Conservation (phyloP, 345 rosid species). For the Mercurialis annua region DNA sequence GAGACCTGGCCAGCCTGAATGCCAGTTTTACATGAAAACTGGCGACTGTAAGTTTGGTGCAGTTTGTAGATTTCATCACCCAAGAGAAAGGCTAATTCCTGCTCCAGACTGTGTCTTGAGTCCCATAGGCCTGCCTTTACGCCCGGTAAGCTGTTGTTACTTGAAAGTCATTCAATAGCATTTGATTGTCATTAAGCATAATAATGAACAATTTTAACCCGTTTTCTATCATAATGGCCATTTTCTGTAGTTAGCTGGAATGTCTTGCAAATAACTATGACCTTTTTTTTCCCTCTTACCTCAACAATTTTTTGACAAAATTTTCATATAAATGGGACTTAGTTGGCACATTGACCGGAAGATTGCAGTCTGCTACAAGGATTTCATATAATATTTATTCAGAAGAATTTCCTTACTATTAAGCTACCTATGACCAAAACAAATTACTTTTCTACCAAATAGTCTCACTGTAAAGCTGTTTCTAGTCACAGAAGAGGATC, state of each 20-base stretch:
- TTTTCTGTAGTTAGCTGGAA: neutral
- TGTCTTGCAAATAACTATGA: neutral
- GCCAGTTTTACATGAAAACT: conserved; percentile 97
- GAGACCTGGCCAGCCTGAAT: conserved; percentile 94
- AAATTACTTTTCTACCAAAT: neutral
- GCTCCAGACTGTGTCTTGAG: conserved; percentile 89
- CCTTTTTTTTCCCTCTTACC: neutral
- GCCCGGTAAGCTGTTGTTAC: conserved; percentile 55
- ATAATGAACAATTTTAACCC: neutral
- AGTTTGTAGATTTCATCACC: conserved; percentile 94
- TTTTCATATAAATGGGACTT: neutral
- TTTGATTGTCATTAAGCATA: neutral
- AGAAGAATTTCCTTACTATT: neutral
- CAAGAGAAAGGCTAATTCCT: conserved; percentile 88
- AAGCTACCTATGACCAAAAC: neutral
- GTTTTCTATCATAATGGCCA: neutral
- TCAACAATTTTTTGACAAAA: neutral
- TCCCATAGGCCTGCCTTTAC: conserved; percentile 87
- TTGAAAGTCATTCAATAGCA: neutral
- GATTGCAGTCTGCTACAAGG: neutral
- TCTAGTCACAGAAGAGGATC: neutral
- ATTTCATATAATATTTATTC: neutral
- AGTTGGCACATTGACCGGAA: conserved; percentile 4
- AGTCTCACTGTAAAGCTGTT: neutral
- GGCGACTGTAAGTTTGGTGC: conserved; percentile 98